Base-by-base conservation (phyloP, 768 basidiomycete genomes). In the Termitomyces sp. region DNA sequence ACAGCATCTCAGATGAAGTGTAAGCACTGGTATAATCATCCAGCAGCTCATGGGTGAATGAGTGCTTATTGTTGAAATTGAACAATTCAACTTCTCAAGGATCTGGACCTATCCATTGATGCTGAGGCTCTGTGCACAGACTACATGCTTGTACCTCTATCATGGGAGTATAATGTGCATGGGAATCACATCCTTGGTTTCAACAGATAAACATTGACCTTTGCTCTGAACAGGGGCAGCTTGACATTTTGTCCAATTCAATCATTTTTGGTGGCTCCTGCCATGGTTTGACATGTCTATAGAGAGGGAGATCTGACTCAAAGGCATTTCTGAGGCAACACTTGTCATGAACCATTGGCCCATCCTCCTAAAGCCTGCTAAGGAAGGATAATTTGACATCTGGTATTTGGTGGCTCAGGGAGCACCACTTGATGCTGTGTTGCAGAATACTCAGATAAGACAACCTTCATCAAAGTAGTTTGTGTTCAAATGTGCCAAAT, bases 1-100 rank as follows among this genome's bases (percentile, higher is more conserved):
- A 69, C 0, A 67, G 67, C 0, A 68, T 71, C 37, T 71, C 68
- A 1, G 68, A 71, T 3, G 60, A 53, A 10, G 68, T 69, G 44
- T 62, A 71, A 1, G 59, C 46, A 14, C 59, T 62, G 0, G 64
- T 71, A 44, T 71, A 71, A 5, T 71, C 65, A 14, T 71, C 65
- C 2, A 71, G 59, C 7, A 71, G 58, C 13, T 67, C 68, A 43
- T 70, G 69, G 0, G 67, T 62, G 27, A 70, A 53, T 4, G 70
- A 46, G 10, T 62, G 42, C 3, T 55, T 40, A 43, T 71, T 71
- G 40, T 71, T 70, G 53, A 60, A 67, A 46, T 71, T 71, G 59
- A 71, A 71, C 1, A 71, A 12, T 2, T 68, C 69, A 1, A 66
- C n/a, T 3, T 66, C 49, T 13, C 60, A 57, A 20, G 50, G 43